These are phyloP conservation scores for Golubevia sp. DNA, from an alignment of 1,284 basidiomycete genomes.

Conservation along the genomic window DNA sequence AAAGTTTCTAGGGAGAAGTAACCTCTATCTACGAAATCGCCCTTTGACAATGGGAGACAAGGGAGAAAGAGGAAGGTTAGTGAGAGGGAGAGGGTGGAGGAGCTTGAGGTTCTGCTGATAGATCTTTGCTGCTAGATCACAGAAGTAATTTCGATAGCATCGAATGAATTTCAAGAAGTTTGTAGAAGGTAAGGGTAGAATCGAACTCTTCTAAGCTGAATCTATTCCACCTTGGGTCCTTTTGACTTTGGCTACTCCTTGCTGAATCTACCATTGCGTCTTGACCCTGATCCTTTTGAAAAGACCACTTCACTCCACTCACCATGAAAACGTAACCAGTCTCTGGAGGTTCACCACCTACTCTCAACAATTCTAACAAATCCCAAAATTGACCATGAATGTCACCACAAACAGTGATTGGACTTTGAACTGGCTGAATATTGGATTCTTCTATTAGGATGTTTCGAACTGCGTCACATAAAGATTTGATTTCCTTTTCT, in stretches of 20 bases:
- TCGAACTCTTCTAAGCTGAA: too few relatives aligned
- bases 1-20: slow-evolving; percentile 97
- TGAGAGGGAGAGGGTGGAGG: not conserved
- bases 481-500: slow-evolving; percentile 85
- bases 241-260: too few relatives aligned
- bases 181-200: too few relatives aligned
- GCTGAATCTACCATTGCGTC: too few relatives aligned
- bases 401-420: slow-evolving; percentile 90
- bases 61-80: too few relatives aligned
- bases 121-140: too few relatives aligned
- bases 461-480: slow-evolving; percentile 82
- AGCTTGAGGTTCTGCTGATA: too few relatives aligned
- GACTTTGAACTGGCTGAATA: slow-evolving; percentile 87
- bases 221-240: too few relatives aligned
- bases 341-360: slow-evolving; percentile 83
- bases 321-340: slow-evolving; percentile 99
- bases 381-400: slow-evolving; percentile 98
- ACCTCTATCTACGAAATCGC: slow-evolving; percentile 95
- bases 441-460: slow-evolving; percentile 93
- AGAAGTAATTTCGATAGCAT: too few relatives aligned
- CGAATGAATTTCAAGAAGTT: too few relatives aligned
- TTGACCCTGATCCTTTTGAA: too few relatives aligned
- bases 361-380: slow-evolving; percentile 82
- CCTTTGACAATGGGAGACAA: slow-evolving; percentile 67
- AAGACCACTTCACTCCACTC: slow-evolving; percentile 18